Conservation (phyloP, 768 basidiomycete genomes). For the Crassisporium funariophilum region DNA sequence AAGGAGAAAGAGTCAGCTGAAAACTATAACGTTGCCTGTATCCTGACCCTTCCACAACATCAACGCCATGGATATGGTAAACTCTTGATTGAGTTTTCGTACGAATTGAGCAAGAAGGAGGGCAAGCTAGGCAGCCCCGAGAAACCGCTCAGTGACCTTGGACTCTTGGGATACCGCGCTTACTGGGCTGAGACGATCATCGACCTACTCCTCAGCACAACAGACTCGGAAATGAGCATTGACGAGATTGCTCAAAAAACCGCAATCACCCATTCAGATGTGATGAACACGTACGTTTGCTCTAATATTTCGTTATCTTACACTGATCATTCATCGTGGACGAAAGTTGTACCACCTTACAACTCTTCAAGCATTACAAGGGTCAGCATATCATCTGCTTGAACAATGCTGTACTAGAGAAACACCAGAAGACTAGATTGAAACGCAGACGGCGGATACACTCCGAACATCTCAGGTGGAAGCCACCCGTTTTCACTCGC, state of each 20-base stretch:
- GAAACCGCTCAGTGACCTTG: constrained; percentile 95
- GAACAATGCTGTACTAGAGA: constrained; percentile 87
- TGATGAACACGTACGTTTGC: constrained; percentile 93
- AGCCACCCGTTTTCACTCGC: constrained; percentile 90
- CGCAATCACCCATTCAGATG: constrained; percentile 91
- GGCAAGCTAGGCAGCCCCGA: constrained; percentile 95
- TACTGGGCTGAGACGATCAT: constrained; percentile 98
- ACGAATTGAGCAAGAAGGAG: constrained; percentile 96
- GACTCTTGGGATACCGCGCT: constrained; percentile 88
- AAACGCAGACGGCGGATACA: constrained; percentile 83
- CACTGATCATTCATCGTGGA: constrained; percentile 5
- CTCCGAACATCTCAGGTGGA: constrained; percentile 85
- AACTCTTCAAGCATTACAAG: constrained; percentile 95
- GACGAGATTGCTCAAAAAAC: constrained; percentile 98
- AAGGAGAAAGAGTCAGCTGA: constrained; percentile 99
- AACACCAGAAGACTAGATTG: constrained; percentile 79
- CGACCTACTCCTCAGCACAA: constrained; percentile 76
- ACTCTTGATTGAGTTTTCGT: constrained; percentile 96
- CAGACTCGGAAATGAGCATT: constrained; percentile 83
- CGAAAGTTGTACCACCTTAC: constrained; percentile 94
- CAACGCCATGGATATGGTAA: constrained; percentile 96
- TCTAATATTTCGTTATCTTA: constrained; percentile 9
- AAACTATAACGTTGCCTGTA: constrained; percentile 98
- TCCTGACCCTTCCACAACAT: constrained; percentile 96
- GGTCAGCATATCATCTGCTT: constrained; percentile 93